Percentiles rank a stretch among this genome's conserved stretches.
These are phyloP conservation scores for Cystobasidium onofrii DNA, from an alignment of 768 basidiomycete species.

Conservation along the genomic window DNA sequence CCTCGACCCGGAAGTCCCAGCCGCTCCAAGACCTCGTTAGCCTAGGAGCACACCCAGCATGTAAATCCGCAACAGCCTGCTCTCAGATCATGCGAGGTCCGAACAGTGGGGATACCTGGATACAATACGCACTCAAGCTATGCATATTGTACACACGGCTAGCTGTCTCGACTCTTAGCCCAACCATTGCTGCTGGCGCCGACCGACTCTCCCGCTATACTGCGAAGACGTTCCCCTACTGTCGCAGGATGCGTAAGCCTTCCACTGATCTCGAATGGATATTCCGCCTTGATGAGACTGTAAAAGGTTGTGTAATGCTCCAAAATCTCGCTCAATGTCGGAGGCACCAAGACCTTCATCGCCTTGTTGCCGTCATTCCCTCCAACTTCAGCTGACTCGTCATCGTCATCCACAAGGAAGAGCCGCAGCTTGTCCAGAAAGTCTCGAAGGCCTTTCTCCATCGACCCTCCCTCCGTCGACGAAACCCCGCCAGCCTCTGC, in stretches of 20 bases:
- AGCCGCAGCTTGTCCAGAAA: constrained; percentile 56
- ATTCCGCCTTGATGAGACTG: constrained; percentile 53
- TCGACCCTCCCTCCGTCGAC: constrained; percentile 50
- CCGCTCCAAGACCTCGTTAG: too few species aligned
- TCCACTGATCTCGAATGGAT: constrained; percentile 37
- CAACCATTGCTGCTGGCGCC: background rate
- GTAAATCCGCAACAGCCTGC: too few species aligned
- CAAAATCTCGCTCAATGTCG: constrained; percentile 58
- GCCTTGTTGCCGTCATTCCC: constrained; percentile 49
- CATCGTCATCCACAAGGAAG: constrained; percentile 67
- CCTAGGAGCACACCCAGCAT: too few species aligned
- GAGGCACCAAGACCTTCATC: constrained; percentile 65
- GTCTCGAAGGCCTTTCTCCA: constrained; percentile 53
- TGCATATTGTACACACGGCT: constrained; percentile 23
- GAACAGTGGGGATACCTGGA: too few species aligned
- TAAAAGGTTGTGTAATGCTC: constrained; percentile 68
- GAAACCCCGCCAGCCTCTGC: constrained; percentile 36
- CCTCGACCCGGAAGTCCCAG: too few species aligned
- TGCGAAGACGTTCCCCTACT: constrained; percentile 19
- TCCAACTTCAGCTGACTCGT: background rate
- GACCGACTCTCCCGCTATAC: constrained; percentile 15
- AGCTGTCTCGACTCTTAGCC: constrained; percentile 5
- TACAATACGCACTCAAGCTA: background rate
- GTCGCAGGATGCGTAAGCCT: constrained; percentile 10
- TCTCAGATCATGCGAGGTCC: too few species aligned